Evolutionary conservation across 495 filamentous ascomycete species (phyloP), one percentile per base, ranked within the genome.

Genomic region (Tuber borchii): DNA sequence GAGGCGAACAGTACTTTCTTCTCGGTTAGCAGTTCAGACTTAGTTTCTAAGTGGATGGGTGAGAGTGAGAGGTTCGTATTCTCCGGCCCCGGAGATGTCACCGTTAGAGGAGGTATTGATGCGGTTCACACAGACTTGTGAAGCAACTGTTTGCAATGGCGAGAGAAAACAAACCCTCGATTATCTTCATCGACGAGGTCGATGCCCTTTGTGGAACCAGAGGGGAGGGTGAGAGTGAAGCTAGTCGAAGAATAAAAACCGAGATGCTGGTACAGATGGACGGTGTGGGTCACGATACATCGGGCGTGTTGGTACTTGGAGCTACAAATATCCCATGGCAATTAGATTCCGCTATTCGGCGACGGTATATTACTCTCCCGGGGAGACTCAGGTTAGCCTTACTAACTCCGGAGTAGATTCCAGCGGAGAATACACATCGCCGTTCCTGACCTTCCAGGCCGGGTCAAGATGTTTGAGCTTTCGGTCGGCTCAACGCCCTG

Each of bases 1-100:
- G 95, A 99, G 83, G 96, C 96, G 70, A 98, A 98, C 83, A 97
- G 94, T 84, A 99, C 95, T n/a, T 99, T 99, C 83, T 99, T 99
- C 87, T 97, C 93, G 83, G 94, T 99, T 77, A 96, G 93, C 86
- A 95, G 92, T 86, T 95, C 92, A 86, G 96, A 98, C 83, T 83
- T 99, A 85, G 96, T 98, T 44, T 94, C 91, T 75, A 99, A 99
- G 83, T 99, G 95, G 95, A 98, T 99, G 96, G 95, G 95, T 85
- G 95, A 99, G 84, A 94, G 91, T 88, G 95, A 99, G 89, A 88
- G 95, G 95, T 97, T 85, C 72, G 88, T 81, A 22, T 69, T 31
- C 42, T n/a, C 14, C 26, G 56, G 2, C 46, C 73, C 61, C 42
- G 10, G 20, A 12, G 34, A 22, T 48, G 56, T 17, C 61, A 17